Percentiles rank a stretch among this genome's conserved stretches.
These are phyloP conservation scores for Talaromyces sp. DNA, from an alignment of 2,329 filamentous ascomycete species.

Conservation along the genomic window DNA sequence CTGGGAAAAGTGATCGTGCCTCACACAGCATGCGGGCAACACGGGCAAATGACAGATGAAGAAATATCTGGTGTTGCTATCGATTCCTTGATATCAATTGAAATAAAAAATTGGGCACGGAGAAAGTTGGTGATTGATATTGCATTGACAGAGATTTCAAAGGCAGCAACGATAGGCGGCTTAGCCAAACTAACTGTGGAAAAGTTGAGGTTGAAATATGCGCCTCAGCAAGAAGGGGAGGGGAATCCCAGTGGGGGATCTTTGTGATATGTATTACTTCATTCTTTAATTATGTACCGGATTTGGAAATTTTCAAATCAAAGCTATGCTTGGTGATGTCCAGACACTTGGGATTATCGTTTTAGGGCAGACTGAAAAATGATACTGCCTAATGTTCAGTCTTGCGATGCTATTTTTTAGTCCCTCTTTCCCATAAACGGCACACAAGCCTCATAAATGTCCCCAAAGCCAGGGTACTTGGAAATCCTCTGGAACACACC, in stretches of 20 bases:
- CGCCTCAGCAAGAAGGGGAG: neutral
- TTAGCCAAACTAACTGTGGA: conserved; percentile 14
- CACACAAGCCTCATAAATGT: conserved; percentile 8
- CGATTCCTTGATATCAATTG: conserved; percentile 27
- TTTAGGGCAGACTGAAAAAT: too few species aligned
- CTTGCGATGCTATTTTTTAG: neutral
- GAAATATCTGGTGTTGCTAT: conserved; percentile 20
- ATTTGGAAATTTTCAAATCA: neutral
- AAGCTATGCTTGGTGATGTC: neutral
- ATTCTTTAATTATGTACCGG: too few species aligned
- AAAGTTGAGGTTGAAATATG: neutral
- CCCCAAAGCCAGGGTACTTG: conserved; percentile 20
- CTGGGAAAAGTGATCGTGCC: neutral
- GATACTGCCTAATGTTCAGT: neutral
- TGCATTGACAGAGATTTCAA: conserved; percentile 54
- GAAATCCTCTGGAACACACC: conserved; percentile 23
- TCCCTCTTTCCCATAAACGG: conserved; percentile 7
- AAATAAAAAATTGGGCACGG: conserved; percentile 24
- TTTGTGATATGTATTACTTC: too few species aligned
- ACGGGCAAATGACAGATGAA: conserved; percentile 16
- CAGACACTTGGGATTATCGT: neutral
- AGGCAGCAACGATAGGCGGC: conserved; percentile 16
- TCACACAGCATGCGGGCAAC: neutral
- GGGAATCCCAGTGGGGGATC: too few species aligned
- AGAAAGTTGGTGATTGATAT: conserved; percentile 22